Conservation (phyloP, 2,329 filamentous ascomycete species). For the Periconia digitata region DNA sequence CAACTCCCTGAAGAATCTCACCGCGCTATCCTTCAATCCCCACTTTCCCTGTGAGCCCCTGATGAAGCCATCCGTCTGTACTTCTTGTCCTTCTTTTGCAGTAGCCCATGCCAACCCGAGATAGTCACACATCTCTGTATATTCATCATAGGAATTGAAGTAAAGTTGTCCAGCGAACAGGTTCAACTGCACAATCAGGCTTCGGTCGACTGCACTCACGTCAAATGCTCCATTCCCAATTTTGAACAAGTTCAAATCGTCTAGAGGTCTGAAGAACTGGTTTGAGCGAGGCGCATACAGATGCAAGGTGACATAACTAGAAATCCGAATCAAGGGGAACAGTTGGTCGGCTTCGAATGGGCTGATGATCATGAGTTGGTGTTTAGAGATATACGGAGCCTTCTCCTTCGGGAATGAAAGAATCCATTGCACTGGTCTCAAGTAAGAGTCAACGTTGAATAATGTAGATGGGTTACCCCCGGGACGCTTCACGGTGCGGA, state of each 20-base stretch:
- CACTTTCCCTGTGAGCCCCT: constrained; percentile 26
- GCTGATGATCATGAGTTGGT: constrained; percentile 58
- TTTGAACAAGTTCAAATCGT: constrained; percentile 51
- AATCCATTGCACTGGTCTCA: constrained; percentile 59
- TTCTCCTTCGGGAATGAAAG: constrained; percentile 28
- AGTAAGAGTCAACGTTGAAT: constrained; percentile 48
- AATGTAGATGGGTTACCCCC: not conserved
- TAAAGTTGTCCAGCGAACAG: constrained; percentile 71
- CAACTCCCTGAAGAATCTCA: constrained; percentile 46
- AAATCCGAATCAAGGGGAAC: constrained; percentile 42
- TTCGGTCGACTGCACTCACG: constrained; percentile 14
- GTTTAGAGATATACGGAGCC: not conserved
- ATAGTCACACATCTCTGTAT: constrained; percentile 53
- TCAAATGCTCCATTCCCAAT: constrained; percentile 23
- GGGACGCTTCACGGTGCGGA: constrained; percentile 32
- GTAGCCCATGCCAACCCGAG: constrained; percentile 51
- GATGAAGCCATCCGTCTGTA: constrained; percentile 41
- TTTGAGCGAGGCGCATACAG: constrained; percentile 55
- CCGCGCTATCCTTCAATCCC: constrained; percentile 43
- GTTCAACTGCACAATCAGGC: constrained; percentile 56
- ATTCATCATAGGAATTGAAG: constrained; percentile 57
- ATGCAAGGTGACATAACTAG: constrained; percentile 47
- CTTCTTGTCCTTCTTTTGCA: constrained; percentile 20
- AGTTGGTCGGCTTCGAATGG: constrained; percentile 62
- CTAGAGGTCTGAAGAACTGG: constrained; percentile 42